Conservation (phyloP, 768 basidiomycete genomes). For the Mycena amicta region DNA sequence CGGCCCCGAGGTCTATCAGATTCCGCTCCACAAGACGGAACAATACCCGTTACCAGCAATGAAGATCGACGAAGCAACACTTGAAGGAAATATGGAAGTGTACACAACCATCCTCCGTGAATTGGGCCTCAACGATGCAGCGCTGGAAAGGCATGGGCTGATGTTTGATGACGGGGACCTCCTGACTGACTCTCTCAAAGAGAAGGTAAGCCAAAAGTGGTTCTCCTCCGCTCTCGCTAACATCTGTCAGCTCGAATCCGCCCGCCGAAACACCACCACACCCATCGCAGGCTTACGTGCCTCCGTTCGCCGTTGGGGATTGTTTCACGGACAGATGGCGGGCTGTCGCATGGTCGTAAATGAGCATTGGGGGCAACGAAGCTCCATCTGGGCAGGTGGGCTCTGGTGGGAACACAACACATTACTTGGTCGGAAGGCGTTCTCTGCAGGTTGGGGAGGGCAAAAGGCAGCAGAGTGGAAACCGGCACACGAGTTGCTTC, state of each 20-base stretch:
- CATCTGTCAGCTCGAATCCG: constrained; percentile 19
- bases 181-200: constrained; percentile 11
- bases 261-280: constrained; percentile 16
- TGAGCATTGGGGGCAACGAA: constrained; percentile 32
- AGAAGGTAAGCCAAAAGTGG: constrained; percentile 12
- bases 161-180: constrained; percentile 18
- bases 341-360: constrained; percentile 25
- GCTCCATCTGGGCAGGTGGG: constrained; percentile 21
- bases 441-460: constrained; percentile 12
- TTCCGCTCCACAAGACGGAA: constrained; percentile 22
- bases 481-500: constrained; percentile 13
- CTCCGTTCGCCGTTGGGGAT: constrained; percentile 18
- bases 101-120: constrained; percentile 2
- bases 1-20: constrained; percentile 10
- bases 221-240: background rate
- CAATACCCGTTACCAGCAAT: constrained; percentile 20
- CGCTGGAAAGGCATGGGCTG: constrained; percentile 14
- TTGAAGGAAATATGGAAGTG: constrained; percentile 21
- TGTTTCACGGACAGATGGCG: constrained; percentile 31
- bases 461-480: constrained; percentile 12
- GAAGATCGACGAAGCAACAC: constrained; percentile 25
- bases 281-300: background rate
- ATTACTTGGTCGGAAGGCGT: constrained; percentile 14
- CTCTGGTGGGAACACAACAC: constrained; percentile 17
- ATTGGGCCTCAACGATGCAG: constrained; percentile 1